Evolutionary conservation across 441 rosid species (phyloP).

Genomic region (Biscutella auriculata): DNA sequence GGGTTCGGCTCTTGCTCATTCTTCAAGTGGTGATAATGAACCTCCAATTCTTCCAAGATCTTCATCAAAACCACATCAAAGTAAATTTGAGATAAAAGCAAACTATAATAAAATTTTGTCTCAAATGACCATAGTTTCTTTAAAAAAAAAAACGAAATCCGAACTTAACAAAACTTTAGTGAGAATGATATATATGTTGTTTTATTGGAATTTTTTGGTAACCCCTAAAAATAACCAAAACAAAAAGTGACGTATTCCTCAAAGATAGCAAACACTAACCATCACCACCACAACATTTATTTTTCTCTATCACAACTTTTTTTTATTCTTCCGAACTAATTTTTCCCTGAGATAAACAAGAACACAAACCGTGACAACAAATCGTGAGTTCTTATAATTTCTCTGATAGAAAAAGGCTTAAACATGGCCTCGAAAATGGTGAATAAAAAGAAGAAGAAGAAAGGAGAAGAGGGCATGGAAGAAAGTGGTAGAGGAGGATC

Average conservation of each 20-base stretch:
- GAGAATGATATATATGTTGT: too few species aligned
- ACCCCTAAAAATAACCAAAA: not conserved
- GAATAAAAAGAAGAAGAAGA: not conserved
- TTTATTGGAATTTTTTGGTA: too few species aligned
- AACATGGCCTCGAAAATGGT: not conserved
- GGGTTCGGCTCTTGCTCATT: too few species aligned
- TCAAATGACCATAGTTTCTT: too few species aligned
- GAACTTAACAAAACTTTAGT: too few species aligned
- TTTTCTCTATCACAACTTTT: not conserved
- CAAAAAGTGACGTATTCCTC: conserved; percentile 1
- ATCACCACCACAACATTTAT: conserved; percentile 9
- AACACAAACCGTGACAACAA: conserved; percentile 14
- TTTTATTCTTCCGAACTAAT: not conserved
- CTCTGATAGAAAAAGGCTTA: not conserved
- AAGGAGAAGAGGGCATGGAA: conserved; percentile 18
- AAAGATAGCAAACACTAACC: conserved; percentile 12
- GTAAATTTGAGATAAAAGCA: too few species aligned
- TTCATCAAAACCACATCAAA: too few species aligned
- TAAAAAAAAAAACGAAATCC: too few species aligned
- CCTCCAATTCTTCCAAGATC: too few species aligned
- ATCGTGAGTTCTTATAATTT: conserved; percentile 4
- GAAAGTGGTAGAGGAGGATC: conserved; percentile 14
- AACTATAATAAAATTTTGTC: too few species aligned
- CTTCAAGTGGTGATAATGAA: too few species aligned
- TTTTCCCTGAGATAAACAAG: conserved; percentile 10